Conservation (phyloP, 257 asterid species). For the Penstemon barbatus region DNA sequence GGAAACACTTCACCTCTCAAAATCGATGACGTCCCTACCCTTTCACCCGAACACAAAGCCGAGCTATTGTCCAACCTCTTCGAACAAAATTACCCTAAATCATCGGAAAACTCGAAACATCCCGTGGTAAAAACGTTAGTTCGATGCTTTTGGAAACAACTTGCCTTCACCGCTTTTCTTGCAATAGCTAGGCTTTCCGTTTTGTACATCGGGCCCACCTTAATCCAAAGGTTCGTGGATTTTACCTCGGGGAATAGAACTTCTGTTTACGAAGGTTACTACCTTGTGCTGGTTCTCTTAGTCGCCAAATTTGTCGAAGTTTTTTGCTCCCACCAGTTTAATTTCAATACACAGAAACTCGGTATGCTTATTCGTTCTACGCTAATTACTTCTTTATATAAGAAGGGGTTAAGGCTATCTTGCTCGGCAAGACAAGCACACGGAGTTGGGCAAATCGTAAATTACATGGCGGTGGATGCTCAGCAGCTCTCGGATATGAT, state of each 20-base stretch:
- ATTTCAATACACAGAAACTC: slow-evolving; percentile 79
- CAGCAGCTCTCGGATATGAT: slow-evolving; percentile 96
- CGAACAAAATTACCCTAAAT: slow-evolving; percentile 74
- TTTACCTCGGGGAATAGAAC: slow-evolving; percentile 61
- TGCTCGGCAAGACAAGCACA: slow-evolving; percentile 88
- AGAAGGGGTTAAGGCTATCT: slow-evolving; percentile 76
- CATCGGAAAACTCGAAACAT: slow-evolving; percentile 68
- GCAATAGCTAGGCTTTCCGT: slow-evolving; percentile 78
- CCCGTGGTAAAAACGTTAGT: slow-evolving; percentile 68
- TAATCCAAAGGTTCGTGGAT: slow-evolving; percentile 72
- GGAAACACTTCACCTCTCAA: slow-evolving; percentile 69
- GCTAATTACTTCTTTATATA: slow-evolving; percentile 73
- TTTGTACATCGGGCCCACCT: slow-evolving; percentile 75
- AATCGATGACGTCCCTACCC: slow-evolving; percentile 71
- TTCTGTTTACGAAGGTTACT: slow-evolving; percentile 73
- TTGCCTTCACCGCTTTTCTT: slow-evolving; percentile 63
- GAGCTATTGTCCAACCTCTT: slow-evolving; percentile 62
- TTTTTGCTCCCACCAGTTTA: slow-evolving; percentile 80
- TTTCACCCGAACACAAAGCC: slow-evolving; percentile 76
- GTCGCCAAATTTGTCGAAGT: slow-evolving; percentile 76
- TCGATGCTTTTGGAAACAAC: slow-evolving; percentile 78
- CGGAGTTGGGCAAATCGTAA: slow-evolving; percentile 91
- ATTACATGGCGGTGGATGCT: slow-evolving; percentile 96
- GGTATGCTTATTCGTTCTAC: slow-evolving; percentile 85
- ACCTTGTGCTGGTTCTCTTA: slow-evolving; percentile 59